Conservation (phyloP, 2,329 filamentous ascomycete genomes). For the Cladophialophora chaetospira region DNA sequence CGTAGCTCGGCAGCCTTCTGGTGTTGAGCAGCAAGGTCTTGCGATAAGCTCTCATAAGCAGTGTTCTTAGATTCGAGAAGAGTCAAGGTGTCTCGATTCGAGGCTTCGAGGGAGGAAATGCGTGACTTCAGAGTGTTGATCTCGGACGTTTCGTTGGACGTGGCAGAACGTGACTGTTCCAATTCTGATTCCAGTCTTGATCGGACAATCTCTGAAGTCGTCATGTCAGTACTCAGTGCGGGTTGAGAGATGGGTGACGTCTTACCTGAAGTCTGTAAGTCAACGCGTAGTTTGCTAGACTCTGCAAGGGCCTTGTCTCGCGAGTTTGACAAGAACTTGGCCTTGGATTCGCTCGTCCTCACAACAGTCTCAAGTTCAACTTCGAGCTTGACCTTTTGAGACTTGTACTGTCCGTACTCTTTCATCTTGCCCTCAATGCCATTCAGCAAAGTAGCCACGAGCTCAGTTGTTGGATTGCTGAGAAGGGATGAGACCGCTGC, state of each 20-base stretch:
- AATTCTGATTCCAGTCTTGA: constrained; percentile 80
- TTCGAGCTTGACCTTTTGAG: constrained; percentile 84
- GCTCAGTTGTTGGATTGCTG: constrained; percentile 68
- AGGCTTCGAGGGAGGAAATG: constrained; percentile 82
- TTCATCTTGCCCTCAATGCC: constrained; percentile 77
- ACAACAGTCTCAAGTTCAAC: constrained; percentile 93
- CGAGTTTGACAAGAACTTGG: constrained; percentile 76
- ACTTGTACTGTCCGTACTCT: constrained; percentile 77
- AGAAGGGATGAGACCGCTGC: constrained; percentile 58
- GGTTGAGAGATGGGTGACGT: not conserved
- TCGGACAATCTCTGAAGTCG: constrained; percentile 67
- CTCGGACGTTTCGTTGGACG: constrained; percentile 65
- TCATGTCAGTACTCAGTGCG: constrained; percentile 22
- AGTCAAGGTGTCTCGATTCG: constrained; percentile 85
- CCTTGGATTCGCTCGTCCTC: constrained; percentile 77
- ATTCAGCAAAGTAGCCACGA: constrained; percentile 73
- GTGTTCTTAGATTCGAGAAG: constrained; percentile 87
- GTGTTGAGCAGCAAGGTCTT: constrained; percentile 85
- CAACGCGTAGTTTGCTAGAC: constrained; percentile 76
- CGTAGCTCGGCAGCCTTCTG: constrained; percentile 82
- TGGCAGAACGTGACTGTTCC: constrained; percentile 72
- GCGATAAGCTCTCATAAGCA: constrained; percentile 80
- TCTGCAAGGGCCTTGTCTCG: constrained; percentile 83
- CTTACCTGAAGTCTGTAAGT: constrained; percentile 79
- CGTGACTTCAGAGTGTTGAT: constrained; percentile 77